Conservation (phyloP, 2,329 filamentous ascomycete species). For the Cytospora piceae region DNA sequence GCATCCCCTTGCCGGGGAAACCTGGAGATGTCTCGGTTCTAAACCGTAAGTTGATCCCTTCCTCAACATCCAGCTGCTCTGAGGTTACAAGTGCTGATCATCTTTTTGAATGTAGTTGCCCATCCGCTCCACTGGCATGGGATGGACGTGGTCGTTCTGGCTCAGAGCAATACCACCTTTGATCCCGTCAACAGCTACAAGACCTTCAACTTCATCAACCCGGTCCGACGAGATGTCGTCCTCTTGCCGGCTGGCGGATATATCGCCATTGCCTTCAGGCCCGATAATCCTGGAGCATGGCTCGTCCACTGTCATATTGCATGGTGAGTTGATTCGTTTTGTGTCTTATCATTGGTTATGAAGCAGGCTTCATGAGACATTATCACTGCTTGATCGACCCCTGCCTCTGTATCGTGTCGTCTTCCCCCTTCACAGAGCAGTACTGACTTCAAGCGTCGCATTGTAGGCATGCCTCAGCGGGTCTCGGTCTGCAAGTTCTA, state of each 20-base stretch:
- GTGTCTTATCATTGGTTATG: background rate
- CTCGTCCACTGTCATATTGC: constrained; percentile 48
- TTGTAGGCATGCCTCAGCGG: constrained; percentile 8
- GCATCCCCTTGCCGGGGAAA: constrained; percentile 12
- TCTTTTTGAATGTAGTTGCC: background rate
- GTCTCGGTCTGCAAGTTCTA: constrained; percentile 27
- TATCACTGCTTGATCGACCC: no score
- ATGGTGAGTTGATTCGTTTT: constrained; percentile 35
- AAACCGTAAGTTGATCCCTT: constrained; percentile 2
- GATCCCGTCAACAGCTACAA: constrained; percentile 24
- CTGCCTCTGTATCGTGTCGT: no score
- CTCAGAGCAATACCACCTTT: constrained; percentile 32
- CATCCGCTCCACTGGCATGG: constrained; percentile 34
- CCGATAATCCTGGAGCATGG: constrained; percentile 49
- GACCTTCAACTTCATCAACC: constrained; percentile 40
- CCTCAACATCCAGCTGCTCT: background rate
- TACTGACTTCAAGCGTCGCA: background rate
- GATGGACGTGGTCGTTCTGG: constrained; percentile 41
- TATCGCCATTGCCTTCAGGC: constrained; percentile 44
- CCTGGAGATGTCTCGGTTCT: background rate
- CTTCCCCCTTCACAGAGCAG: no score
- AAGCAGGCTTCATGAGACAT: no score
- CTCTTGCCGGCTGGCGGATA: constrained; percentile 42
- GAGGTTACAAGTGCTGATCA: background rate
- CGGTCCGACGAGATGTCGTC: constrained; percentile 43